Conservation (phyloP, 768 basidiomycete species). For the Lactarius hatsudake region DNA sequence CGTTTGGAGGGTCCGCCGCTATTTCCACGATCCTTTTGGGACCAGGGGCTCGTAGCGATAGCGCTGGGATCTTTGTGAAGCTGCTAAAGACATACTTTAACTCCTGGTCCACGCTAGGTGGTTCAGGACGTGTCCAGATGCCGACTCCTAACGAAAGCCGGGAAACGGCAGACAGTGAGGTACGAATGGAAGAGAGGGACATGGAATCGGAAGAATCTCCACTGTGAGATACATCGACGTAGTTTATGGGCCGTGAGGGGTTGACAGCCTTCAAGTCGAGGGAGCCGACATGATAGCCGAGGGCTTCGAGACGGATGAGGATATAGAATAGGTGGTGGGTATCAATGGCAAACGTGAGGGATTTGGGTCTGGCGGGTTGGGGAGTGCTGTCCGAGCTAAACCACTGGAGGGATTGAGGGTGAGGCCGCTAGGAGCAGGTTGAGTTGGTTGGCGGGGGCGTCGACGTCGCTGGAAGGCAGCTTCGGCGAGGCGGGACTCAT, state of each 20-base stretch:
- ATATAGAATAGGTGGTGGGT: constrained; percentile 85
- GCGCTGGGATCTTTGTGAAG: constrained; percentile 86
- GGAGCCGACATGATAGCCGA: constrained; percentile 73
- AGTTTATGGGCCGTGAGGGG: constrained; percentile 76
- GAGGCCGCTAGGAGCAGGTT: constrained; percentile 34
- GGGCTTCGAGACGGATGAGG: constrained; percentile 80
- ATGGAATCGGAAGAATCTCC: constrained; percentile 69
- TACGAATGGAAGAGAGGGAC: constrained; percentile 71
- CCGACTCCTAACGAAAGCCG: constrained; percentile 65
- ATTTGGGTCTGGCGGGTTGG: constrained; percentile 41
- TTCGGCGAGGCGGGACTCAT: constrained; percentile 73
- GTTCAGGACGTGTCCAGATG: constrained; percentile 68
- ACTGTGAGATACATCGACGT: constrained; percentile 54
- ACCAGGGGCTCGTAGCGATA: constrained; percentile 63
- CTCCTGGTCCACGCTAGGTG: constrained; percentile 61
- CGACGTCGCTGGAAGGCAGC: constrained; percentile 52
- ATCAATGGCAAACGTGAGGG: constrained; percentile 67
- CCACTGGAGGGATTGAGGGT: constrained; percentile 62
- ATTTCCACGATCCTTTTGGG: constrained; percentile 67
- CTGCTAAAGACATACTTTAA: constrained; percentile 86
- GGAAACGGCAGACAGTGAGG: constrained; percentile 75
- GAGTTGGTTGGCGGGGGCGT: constrained; percentile 36
- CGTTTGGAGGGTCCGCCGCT: constrained; percentile 61
- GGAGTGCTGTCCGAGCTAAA: constrained; percentile 40
- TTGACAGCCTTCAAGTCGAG: constrained; percentile 73